Conservation (phyloP, 2,329 filamentous ascomycete genomes). For the Colletotrichum sp. region DNA sequence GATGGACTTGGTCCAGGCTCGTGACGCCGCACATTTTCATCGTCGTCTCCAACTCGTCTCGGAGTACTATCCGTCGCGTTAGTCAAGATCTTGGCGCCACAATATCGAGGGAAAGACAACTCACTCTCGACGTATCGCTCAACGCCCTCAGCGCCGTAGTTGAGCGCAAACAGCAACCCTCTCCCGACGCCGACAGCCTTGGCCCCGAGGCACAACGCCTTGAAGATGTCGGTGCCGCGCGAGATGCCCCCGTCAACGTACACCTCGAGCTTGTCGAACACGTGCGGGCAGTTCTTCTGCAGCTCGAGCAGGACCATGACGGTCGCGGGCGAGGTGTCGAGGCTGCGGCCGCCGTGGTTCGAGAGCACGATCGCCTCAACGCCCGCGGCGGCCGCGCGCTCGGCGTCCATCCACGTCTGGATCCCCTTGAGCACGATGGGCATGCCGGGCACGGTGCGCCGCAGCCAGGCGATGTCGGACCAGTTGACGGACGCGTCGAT, state of each 20-base stretch:
- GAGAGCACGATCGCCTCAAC: slow-evolving; percentile 72
- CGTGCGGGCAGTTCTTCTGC: slow-evolving; percentile 62
- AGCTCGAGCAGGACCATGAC: slow-evolving; percentile 68
- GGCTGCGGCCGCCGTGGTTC: slow-evolving; percentile 71
- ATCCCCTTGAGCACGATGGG: slow-evolving; percentile 73
- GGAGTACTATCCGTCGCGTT: slow-evolving; percentile 40
- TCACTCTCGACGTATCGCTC: slow-evolving; percentile 57
- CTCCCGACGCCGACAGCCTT: slow-evolving; percentile 68
- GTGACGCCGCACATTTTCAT: slow-evolving; percentile 72
- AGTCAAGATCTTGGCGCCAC: neutral
- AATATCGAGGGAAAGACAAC: slow-evolving; percentile 28
- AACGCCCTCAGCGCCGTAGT: slow-evolving; percentile 65
- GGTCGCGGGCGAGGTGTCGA: slow-evolving; percentile 56
- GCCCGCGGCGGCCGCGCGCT: slow-evolving; percentile 61
- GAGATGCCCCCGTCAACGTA: slow-evolving; percentile 69
- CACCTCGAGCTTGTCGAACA: slow-evolving; percentile 66
- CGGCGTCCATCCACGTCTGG: slow-evolving; percentile 70
- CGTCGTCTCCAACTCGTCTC: slow-evolving; percentile 68
- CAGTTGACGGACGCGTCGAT: slow-evolving; percentile 64
- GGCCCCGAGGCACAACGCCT: slow-evolving; percentile 69
- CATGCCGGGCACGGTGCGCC: slow-evolving; percentile 57
- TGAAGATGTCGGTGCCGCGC: slow-evolving; percentile 71
- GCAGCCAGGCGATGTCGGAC: slow-evolving; percentile 71
- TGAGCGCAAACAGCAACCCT: slow-evolving; percentile 63
- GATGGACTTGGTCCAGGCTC: slow-evolving; percentile 63